Base-by-base conservation (phyloP, 2,329 filamentous ascomycete species). In the Hansfordia pulvinata region DNA sequence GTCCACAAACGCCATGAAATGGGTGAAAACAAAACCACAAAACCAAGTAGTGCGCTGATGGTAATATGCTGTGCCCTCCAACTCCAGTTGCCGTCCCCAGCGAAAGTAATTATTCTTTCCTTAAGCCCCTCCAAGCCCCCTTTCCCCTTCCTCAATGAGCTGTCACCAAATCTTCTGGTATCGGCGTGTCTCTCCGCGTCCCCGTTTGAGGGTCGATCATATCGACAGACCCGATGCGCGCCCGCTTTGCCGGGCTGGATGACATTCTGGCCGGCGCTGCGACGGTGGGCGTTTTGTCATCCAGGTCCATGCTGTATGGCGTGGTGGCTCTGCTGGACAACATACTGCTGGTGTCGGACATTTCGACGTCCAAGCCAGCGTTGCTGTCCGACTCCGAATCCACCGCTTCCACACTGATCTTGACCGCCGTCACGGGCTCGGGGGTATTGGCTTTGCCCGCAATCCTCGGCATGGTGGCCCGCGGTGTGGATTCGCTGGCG, bases 271-370 rank as follows among this genome's bases (percentile, higher is more conserved):
- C 7, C 3, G 30, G 27, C 15, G 19, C 6, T 37, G 37, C 11
- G 12, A 47, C 47, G 2, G 46, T 55, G 5, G 60, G 57, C 6
- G 59, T 63, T 31, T 47, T 52, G 24, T 46, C 32, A 17, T 59
- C 55, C 8, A 50, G 12, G 10, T 53, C 46, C 30, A 38, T 10
- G 31, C 35, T 38, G 20, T 28, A 34, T 10, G 41, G 41, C 13
- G 44, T 43, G 4, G 47, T 35, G 10, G 40, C 46, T 23, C 41
- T 44, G 25, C 54, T 53, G 4, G 54, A 53, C 12, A 44, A 29
- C 29, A 50, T 43, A 34, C 54, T 62, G 30, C 48, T 52, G 5
- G 46, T 42, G 31, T 65, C 63, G n/a, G 60, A 64, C 57, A 64
- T 64, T 23, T 65, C 60, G 5, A 63, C 44, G 17, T 68, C 63